Evolutionary conservation across 495 filamentous ascomycete species (phyloP), one percentile per base, ranked within the genome.

Genomic region (Cudoniella acicularis): DNA sequence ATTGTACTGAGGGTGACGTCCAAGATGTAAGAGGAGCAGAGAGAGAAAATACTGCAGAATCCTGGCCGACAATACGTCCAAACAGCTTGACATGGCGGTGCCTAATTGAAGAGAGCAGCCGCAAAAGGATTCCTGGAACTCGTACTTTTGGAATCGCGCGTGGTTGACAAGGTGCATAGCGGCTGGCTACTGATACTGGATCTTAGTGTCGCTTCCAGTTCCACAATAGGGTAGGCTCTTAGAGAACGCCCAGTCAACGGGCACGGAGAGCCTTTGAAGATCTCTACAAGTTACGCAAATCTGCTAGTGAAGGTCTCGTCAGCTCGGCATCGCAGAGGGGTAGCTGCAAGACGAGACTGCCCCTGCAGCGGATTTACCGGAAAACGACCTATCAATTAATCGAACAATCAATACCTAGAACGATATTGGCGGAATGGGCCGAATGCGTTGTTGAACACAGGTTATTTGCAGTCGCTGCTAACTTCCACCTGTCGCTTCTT

Each of bases 121-220:
- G 11, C n/a, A 49, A 41, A 25, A 24, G 36, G 40, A 23, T 8
- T 22, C 13, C 13, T 36, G 10, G 16, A 26, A 27, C 8, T 22
- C 11, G 16, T 16, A 20, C 16, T 54, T 55, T 24, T 10, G 9
- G 16, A 51, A 59, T 49, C 49, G 57, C 48, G 8, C 13, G 54
- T 57, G 62, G 20, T 64, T 61, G 52, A 57, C 48, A 57, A 50
- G 51, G 45, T 55, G 54, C 54, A 54, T 54, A 11, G n/a, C 57
- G 57, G 62, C 47, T 54, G 52, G 18, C 17, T 53, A 54, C 57
- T 25, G 59, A 23, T 27, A 23, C 23, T 42, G 49, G 42, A 52
- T 13, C 16, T 18, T 47, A 27, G 40, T 43, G 40, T 46, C 46
- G 40, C 23, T 46, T 6, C n/a, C 4, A 6, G 43, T 46, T n/a